Evolutionary conservation across 1,284 basidiomycete genomes (phyloP), one percentile per base, ranked within the genome.

Genomic region (Naganishia sp.): DNA sequence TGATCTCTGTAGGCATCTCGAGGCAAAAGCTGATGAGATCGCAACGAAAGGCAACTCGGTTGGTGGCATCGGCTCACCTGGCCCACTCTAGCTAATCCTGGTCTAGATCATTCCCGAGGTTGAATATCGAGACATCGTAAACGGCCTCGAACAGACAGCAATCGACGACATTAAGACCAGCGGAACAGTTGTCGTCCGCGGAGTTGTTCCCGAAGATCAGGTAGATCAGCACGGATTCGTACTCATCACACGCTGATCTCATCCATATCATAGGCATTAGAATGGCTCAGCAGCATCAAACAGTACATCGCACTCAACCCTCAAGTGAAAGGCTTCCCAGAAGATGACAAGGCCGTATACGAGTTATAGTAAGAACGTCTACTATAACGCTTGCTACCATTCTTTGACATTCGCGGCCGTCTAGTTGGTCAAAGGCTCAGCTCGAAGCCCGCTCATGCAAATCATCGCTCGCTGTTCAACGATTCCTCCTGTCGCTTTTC

Each of bases 401-500:
- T 35, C 18, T 42, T 15, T 31, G 28, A 45, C 10, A 45, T 70
- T 71, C 15, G 70, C 54, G 3, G 47, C 7, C 42, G 25, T 49
- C 10, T 63, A 77, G 75, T 72, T 81, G 89, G 78, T 84, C 86
- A 4, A 83, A 81, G 66, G 72, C 84, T 7, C 88, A 89, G 76
- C 82, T 85, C 0, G 83, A 85, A 72, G 90, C 89, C 6, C 85
- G 90, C 23, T 83, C 87, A 3, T 88, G 92, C 72, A 87, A 88
- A 0, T 87, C 89, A 58, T 80, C 88, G n/a, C 79, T 92, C 11
- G 83, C 83, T 18, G 83, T 74, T 35, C 69, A 72, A 18, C 76
- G 76, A 39, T 82, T 80, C 25, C 79, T 88, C n/a, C 79, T 86
- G 21, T 81, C 81, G 7, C 79, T 88, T 15, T 88, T 85, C 84